Evolutionary conservation across 2,329 filamentous ascomycete genomes (phyloP).

Genomic region (Cladosporium sp.): DNA sequence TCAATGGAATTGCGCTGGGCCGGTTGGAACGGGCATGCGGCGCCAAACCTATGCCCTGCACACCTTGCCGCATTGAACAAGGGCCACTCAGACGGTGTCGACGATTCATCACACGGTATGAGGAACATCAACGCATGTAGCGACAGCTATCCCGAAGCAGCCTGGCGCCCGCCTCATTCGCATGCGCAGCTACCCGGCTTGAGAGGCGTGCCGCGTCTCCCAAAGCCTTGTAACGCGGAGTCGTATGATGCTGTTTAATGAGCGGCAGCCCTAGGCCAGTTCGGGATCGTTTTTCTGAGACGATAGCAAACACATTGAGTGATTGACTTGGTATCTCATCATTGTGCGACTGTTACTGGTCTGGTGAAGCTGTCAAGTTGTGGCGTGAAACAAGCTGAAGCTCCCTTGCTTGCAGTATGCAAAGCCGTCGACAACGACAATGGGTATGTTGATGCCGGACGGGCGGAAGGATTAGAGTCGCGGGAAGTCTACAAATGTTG

Average conservation of each 20-base stretch:
- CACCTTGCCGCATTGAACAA: constrained; percentile 1
- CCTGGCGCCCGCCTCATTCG: constrained; percentile 17
- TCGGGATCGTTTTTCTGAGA: too few species aligned
- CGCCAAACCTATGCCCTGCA: constrained; percentile 13
- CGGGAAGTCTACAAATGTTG: constrained; percentile 2
- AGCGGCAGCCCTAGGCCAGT: neutral
- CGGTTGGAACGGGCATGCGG: constrained; percentile 12
- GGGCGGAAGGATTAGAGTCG: constrained; percentile 8
- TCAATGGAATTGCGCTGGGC: constrained; percentile 2
- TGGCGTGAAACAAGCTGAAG: neutral
- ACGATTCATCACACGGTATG: constrained; percentile 5
- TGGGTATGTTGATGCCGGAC: neutral
- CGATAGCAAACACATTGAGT: neutral
- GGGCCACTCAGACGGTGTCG: constrained; percentile 18
- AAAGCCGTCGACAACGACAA: neutral
- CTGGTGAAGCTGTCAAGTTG: neutral
- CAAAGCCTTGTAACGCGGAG: neutral
- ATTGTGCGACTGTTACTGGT: neutral
- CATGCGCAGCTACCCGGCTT: neutral
- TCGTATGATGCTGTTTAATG: neutral
- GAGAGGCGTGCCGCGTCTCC: constrained; percentile 1
- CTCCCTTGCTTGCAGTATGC: neutral
- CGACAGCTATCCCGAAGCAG: constrained; percentile 23
- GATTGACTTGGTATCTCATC: neutral
- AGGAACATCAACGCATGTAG: constrained; percentile 9